Conservation (phyloP, 192 early-diverging fungal genomes). For the Pilobolus umbonatus region DNA sequence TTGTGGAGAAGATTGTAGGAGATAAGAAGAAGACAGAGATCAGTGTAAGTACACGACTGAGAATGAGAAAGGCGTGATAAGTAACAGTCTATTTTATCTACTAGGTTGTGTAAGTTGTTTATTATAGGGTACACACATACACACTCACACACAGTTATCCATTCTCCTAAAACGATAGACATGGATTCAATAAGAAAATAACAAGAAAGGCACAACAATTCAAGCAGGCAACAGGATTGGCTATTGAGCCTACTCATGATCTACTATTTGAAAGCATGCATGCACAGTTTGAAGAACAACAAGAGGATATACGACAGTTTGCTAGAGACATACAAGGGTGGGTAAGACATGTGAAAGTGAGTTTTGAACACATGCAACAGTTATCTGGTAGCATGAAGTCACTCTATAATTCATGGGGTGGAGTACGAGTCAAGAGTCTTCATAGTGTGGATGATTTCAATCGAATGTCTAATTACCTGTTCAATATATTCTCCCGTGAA, state of each 20-base stretch:
- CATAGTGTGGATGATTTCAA: conserved; percentile 28
- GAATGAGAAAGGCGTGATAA: not conserved
- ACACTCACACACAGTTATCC: conserved; percentile 3
- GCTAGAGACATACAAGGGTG: conserved; percentile 16
- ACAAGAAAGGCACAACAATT: conserved; percentile 58
- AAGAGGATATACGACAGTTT: conserved; percentile 13
- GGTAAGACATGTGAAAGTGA: conserved; percentile 13
- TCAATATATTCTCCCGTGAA: conserved; percentile 32
- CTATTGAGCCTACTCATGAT: conserved; percentile 18
- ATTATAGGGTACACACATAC: not conserved
- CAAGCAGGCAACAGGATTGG: conserved; percentile 59
- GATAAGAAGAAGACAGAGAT: conserved; percentile 61
- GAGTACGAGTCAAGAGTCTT: conserved; percentile 12
- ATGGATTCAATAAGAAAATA: conserved; percentile 67
- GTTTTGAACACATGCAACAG: conserved; percentile 2
- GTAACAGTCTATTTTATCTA: not conserved
- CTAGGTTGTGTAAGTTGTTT: conserved; percentile 33
- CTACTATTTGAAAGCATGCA: conserved; percentile 9
- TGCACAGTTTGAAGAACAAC: conserved; percentile 13
- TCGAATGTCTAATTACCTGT: conserved; percentile 27
- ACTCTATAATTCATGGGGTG: conserved; percentile 38
- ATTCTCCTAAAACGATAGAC: conserved; percentile 35
- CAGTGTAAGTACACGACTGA: conserved; percentile 52
- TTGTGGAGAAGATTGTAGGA: conserved; percentile 77
- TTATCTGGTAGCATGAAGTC: conserved; percentile 5